Evolutionary conservation across 73 alveolate species (phyloP), one percentile per base, ranked within the genome.

Genomic region (Paramecium caudatum): DNA sequence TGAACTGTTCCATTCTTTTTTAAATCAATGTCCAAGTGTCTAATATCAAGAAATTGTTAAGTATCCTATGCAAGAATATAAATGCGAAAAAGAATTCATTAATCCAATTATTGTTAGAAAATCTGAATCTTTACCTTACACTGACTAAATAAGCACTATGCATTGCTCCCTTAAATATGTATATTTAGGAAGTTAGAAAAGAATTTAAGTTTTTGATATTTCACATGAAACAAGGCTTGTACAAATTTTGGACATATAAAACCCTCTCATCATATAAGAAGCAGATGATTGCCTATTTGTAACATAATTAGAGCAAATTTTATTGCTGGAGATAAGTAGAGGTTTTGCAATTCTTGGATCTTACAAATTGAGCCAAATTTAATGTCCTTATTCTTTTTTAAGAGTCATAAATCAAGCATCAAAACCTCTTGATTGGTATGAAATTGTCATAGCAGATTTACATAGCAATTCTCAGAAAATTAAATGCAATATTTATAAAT

Each of bases 371-470:
- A 43, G 46, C 23, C 30, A 68, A 37, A 43, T 68, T 0, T 37
- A 68, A 13, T 16, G 17, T 37, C 84, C 84, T 15, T 3, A 4
- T 41, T 8, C 15, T 8, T 41, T 8, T 41, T 8, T 41, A 8
- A 41, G 50, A 41, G 12, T 41, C 12, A 41, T 41, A 12, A 12
- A 41, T 41, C 15, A 41, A 41, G 7, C 50, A 12, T 16, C 30
- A 34, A 55, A 55, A 55, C 45, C 9, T 10, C 37, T 68, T 32
- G 84, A 68, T 37, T 68, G 47, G 47, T 68, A 68, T 68, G 84
- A 68, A 33, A 13, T 68, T 34, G 47, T 68, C 19, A 34, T 68
- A 1, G 84, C 84, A 25, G 84, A 68, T 37, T 34, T 34, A 3
- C 19, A 34, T 9, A 49, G 61, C 3, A 68, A 68, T 9, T 37